These are phyloP conservation scores for Amesomyces nigricolor DNA, from an alignment of 2,329 filamentous ascomycete species.

Conservation along the genomic window DNA sequence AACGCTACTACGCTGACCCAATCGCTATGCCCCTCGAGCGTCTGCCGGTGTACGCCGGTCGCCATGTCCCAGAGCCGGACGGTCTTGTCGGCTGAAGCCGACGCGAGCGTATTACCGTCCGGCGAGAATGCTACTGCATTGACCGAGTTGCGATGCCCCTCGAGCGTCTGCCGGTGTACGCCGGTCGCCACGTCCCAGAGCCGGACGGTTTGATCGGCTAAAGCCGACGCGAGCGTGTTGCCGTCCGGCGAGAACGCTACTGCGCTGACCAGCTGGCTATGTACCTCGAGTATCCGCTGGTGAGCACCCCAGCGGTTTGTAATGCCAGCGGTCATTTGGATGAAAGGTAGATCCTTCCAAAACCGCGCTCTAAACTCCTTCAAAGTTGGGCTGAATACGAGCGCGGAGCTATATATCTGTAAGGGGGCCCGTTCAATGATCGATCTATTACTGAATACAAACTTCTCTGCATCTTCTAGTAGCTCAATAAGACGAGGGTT, in stretches of 20 bases:
- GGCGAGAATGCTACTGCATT: slow-evolving; percentile 22
- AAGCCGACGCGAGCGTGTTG: neutral
- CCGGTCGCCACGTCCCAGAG: slow-evolving; percentile 10
- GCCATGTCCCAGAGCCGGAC: slow-evolving; percentile 11
- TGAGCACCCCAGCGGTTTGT: neutral
- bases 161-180: slow-evolving; percentile 11
- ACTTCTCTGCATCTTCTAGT: slow-evolving; percentile 5
- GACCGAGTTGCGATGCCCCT: slow-evolving; percentile 16
- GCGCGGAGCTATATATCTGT: slow-evolving; percentile 16
- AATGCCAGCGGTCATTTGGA: neutral
- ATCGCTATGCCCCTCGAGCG: slow-evolving; percentile 18
- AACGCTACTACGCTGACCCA: slow-evolving; percentile 19
- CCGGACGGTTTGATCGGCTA: neutral
- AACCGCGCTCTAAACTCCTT: slow-evolving; percentile 3
- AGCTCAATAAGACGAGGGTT: slow-evolving; percentile 1
- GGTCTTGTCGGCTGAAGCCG: slow-evolving; percentile 15
- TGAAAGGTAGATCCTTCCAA: slow-evolving; percentile 4
- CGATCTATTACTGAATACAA: neutral
- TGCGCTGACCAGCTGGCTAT: slow-evolving; percentile 10
- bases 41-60: slow-evolving; percentile 5
- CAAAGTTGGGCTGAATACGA: slow-evolving; percentile 12
- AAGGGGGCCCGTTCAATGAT: slow-evolving; percentile 12
- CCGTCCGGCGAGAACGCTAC: slow-evolving; percentile 24
- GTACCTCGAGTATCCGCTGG: slow-evolving; percentile 17
- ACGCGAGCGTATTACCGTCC: slow-evolving; percentile 12